Evolutionary conservation across 1,139 yeast species (phyloP), one percentile per base, ranked within the genome.

Genomic region (Pichia sp.): DNA sequence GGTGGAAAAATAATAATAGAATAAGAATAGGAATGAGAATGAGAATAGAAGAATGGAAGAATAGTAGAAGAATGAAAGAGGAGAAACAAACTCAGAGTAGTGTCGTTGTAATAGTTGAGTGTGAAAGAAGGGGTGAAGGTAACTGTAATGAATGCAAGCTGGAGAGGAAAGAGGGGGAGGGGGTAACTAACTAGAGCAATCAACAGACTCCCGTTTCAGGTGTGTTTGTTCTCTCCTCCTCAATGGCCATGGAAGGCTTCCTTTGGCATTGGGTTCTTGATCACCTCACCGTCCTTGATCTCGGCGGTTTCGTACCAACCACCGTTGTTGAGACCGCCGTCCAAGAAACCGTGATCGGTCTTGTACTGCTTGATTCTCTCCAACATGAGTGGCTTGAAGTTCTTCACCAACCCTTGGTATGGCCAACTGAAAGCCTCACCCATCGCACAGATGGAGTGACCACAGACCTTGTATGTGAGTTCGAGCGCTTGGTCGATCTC

Each of bases 381-480:
- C 64, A 83, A 84, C 81, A 88, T 82, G 59, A 83, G 81, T 6
- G 95, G 95, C 70, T 89, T 81, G 78, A 88, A 88, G 63, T 87
- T 84, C 69, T 85, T 84, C 64, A 88, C 85, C 63, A 88, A 79
- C 57, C 96, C 96, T 74, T 88, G 96, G 58, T 88, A 78, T 51
- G 96, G 96, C 96, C 96, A 88, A 48, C 95, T 92, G 58, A 95
- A 91, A 45, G 96, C 96, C 71, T 88, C 96, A 60, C 96, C 96
- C 65, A 88, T 77, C 33, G 95, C 96, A 75, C 96, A 88, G 66
- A 88, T 88, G 55, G 95, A 87, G 74, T 88, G 96, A 53, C 95
- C 95, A 73, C 88, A 95, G 63, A 88, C 82, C 70, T 87, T 89
- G 74, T 87, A 86, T 59, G 92, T 84, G 63, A 88, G 80, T 73